Base-by-base conservation (phyloP, 2,329 filamentous ascomycete species). In the Nothophoma quercina region DNA sequence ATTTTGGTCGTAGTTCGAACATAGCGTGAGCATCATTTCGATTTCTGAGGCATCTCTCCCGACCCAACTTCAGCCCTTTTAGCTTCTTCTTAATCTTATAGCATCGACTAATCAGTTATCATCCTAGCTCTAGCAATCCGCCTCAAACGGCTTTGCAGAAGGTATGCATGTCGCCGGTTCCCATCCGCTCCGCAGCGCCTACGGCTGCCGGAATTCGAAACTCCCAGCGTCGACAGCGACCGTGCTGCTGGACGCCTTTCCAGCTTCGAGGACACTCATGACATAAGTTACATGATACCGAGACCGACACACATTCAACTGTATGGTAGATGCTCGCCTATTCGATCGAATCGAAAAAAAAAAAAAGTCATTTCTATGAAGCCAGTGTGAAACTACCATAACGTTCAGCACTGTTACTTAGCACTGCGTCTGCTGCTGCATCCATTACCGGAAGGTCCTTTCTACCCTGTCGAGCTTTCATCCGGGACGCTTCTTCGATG, bases 401-500 rank as follows among this genome's bases (percentile, higher is more conserved):
- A 16, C 13, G 13, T 22, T n/a, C 23, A 32, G 8, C 12, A 21
- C 1, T 13, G 4, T 3, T 16, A 32, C 3, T 25, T 34, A 13
- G 1, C 22, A 35, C 10, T 9, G 13, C 28, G 4, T 35, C 23
- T 32, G 7, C 23, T 23, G 29, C 34, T 29, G 40, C 12, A 15
- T 19, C 33, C 13, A 23, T 29, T 35, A 15, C 12, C 12, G 29
- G 30, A 41, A 41, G 35, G 42, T 42, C 18, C 18, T 26, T n/a
- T 21, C 23, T 18, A 23, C 16, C 4, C 34, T 22, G 12, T 40
- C 15, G 10, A 38, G 18, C 18, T 8, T 26, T 25, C 25, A 30
- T 30, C 43, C 22, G 49, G 29, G 22, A 52, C 53, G 52, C 33
- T 43, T 32, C 44, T 29, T 52, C 16, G 18, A 47, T 25, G 62